Evolutionary conservation across 345 rosid genomes (phyloP).

Genomic region (Garcia nutans): DNA sequence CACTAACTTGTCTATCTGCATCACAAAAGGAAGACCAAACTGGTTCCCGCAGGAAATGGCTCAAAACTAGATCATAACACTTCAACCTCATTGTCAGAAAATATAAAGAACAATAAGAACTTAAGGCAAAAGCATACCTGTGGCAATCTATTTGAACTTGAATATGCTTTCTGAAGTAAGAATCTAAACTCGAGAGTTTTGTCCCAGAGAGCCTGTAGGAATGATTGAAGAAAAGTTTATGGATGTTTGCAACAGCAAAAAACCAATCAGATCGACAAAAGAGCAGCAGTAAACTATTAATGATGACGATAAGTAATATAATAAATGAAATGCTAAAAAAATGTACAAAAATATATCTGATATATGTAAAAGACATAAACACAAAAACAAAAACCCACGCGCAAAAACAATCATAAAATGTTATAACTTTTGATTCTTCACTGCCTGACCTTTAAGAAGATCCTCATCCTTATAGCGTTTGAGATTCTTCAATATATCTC

Average conservation of each 20-base stretch:
- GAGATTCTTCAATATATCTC: slow-evolving; percentile 69
- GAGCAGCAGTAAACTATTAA: neutral
- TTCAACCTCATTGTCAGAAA: slow-evolving; percentile 3
- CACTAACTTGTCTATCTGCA: slow-evolving; percentile 46
- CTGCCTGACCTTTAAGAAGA: slow-evolving; percentile 82
- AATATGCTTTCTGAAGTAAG: slow-evolving; percentile 83
- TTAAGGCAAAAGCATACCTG: slow-evolving; percentile 43
- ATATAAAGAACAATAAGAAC: neutral
- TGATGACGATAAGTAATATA: neutral
- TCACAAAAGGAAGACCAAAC: slow-evolving; percentile 60
- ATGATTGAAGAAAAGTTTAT: slow-evolving; percentile 10
- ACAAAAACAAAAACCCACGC: neutral
- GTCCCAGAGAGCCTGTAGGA: slow-evolving; percentile 75
- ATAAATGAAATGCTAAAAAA: neutral
- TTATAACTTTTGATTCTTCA: slow-evolving; percentile 80
- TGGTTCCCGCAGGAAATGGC: slow-evolving; percentile 52
- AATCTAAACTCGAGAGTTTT: slow-evolving; percentile 75
- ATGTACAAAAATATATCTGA: neutral
- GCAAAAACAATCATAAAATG: too few relatives aligned
- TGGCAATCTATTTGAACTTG: slow-evolving; percentile 74
- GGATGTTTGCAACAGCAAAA: neutral
- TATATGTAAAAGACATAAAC: neutral
- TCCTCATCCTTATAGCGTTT: slow-evolving; percentile 81
- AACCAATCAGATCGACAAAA: neutral
- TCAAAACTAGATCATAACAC: slow-evolving; percentile 10